phyloP scores from a whole-genome alignment of 495 filamentous ascomycete genomes.

The Trichoderma parareesei region DNA sequence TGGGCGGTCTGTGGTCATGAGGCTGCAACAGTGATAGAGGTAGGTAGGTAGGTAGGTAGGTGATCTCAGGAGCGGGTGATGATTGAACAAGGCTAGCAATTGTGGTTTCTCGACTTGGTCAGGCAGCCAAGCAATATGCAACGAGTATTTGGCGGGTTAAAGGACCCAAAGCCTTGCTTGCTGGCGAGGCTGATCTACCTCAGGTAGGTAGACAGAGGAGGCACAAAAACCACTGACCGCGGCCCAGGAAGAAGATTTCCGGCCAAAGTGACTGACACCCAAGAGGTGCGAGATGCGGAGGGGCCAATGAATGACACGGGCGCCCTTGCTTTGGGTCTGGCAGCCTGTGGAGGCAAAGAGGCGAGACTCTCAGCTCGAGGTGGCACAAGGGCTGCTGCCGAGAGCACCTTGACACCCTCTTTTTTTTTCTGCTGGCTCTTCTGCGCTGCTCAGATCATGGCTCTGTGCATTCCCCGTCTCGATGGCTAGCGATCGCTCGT shows the following conservation, averaged over 20 bases:
- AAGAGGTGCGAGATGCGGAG: neutral
- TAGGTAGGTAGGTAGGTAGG: neutral
- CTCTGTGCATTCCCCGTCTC: too few species aligned
- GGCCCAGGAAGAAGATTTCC: neutral
- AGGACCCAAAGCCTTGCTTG: neutral
- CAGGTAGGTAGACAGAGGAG: neutral
- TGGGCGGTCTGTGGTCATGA: neutral
- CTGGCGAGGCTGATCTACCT: neutral
- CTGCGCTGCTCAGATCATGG: too few species aligned
- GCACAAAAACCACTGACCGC: neutral
- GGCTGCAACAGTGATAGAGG: neutral
- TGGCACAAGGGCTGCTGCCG: neutral
- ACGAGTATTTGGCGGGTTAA: neutral
- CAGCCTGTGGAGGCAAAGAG: neutral
- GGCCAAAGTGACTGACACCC: neutral
- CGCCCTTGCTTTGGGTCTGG: neutral
- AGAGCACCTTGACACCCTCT: neutral
- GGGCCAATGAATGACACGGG: conserved; percentile 11
- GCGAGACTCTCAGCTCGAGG: neutral
- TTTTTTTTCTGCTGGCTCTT: neutral
- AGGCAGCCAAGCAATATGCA: neutral
- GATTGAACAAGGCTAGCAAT: neutral
- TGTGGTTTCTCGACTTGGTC: neutral
- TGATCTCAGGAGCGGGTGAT: neutral
- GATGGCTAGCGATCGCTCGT: too few species aligned